Percentiles rank a stretch among this genome's conserved stretches.
Evolutionary conservation across 768 basidiomycete genomes (phyloP).

Genomic region (Macrolepiota fuliginosa): DNA sequence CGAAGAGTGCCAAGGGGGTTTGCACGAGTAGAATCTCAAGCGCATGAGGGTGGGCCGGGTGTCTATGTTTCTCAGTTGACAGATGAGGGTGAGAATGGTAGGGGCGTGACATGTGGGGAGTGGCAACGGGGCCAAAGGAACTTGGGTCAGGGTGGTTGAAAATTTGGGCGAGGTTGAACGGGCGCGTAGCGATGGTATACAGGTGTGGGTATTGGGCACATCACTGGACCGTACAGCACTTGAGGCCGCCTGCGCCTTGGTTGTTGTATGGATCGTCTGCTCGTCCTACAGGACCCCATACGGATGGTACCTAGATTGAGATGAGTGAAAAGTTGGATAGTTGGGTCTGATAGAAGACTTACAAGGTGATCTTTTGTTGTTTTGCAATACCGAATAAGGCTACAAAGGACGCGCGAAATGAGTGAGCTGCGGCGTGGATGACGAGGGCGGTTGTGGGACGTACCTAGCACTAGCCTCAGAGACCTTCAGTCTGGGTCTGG

Average conservation of each 20-base stretch:
- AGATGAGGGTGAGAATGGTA: not conserved
- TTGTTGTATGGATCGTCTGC: conserved; percentile 92
- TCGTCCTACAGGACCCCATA: conserved; percentile 95
- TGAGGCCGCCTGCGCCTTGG: conserved; percentile 40
- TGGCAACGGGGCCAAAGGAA: not conserved
- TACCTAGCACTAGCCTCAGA: conserved; percentile 91
- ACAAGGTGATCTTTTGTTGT: conserved; percentile 82
- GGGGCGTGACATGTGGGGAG: not conserved
- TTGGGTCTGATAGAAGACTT: conserved; percentile 15
- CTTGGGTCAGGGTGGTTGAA: not conserved
- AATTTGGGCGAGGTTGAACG: not conserved
- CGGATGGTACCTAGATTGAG: conserved; percentile 74
- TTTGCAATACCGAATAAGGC: conserved; percentile 93
- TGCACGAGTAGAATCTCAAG: not conserved
- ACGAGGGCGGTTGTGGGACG: conserved; percentile 1
- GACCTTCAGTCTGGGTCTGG: conserved; percentile 83
- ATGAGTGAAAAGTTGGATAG: conserved; percentile 14
- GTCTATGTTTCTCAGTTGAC: conserved; percentile 5
- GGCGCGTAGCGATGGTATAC: not conserved
- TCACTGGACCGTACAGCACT: conserved; percentile 65
- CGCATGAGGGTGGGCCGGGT: not conserved
- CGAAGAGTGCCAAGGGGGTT: conserved; percentile 1
- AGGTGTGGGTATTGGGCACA: not conserved
- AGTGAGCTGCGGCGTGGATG: conserved; percentile 7
- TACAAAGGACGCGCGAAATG: conserved; percentile 28